These are phyloP conservation scores for Polytrichum formosum DNA, from an alignment of 225 moss, liverwort and hornwort genomes.

Conservation along the genomic window DNA sequence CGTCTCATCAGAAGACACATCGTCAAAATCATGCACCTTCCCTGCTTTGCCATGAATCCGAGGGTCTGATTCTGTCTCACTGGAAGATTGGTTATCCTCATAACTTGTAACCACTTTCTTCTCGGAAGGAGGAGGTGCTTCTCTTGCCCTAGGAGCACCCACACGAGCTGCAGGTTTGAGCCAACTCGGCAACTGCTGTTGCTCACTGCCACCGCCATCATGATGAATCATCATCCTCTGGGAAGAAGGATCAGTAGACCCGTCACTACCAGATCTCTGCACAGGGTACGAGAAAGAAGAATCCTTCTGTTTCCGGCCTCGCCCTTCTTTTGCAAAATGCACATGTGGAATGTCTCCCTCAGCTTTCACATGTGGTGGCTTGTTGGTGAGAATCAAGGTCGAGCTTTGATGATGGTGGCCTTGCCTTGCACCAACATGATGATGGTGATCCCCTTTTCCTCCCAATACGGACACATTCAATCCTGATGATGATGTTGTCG, in stretches of 20 bases:
- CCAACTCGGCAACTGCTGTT: slow-evolving; percentile 43
- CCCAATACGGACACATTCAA: not conserved
- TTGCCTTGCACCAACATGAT: slow-evolving; percentile 5
- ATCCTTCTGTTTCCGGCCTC: slow-evolving; percentile 17
- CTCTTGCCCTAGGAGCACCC: slow-evolving; percentile 28
- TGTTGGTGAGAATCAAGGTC: slow-evolving; percentile 10
- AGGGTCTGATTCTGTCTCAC: slow-evolving; percentile 94
- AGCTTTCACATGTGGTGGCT: slow-evolving; percentile 2
- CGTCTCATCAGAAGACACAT: slow-evolving; percentile 94
- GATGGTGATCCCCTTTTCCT: slow-evolving; percentile 12
- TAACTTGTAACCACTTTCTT: slow-evolving; percentile 30
- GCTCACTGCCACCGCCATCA: slow-evolving; percentile 17
- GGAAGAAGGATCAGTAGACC: slow-evolving; percentile 25
- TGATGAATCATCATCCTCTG: slow-evolving; percentile 5
- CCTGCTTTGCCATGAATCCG: slow-evolving; percentile 67
- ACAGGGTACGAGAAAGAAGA: slow-evolving; percentile 9
- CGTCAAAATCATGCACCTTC: slow-evolving; percentile 58
- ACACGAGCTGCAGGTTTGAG: slow-evolving; percentile 19
- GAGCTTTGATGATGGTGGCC: slow-evolving; percentile 17
- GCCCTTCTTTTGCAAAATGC: slow-evolving; percentile 14
- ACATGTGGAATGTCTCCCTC: slow-evolving; percentile 14
- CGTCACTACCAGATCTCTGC: slow-evolving; percentile 23
- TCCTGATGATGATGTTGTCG: not conserved
- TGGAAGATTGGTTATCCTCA: slow-evolving; percentile 69
- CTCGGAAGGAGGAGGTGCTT: slow-evolving; percentile 2